Base-by-base conservation (phyloP, 768 basidiomycete species). In the Cystoderma amianthinum region DNA sequence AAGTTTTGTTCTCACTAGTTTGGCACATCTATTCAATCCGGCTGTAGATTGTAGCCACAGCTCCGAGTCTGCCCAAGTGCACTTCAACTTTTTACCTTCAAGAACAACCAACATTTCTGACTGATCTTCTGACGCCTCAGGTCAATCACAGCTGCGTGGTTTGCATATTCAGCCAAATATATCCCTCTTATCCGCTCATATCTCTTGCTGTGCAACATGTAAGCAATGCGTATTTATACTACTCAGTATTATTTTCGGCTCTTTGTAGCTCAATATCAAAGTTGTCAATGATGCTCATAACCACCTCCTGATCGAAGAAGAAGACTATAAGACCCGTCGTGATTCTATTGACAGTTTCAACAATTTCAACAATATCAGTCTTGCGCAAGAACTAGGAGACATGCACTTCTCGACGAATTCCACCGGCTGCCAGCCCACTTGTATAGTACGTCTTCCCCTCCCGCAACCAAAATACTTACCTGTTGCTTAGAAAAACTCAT, bases 221-320 rank as follows among this genome's bases (percentile, higher is more conserved):
- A 49, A 56, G 83, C 61, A 4, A 22, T 33, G n/a, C n/a, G 15
- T 35, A 37, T 9, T 2, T 39, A 20, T 11, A 33, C 39, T 38
- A 41, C n/a, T n/a, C n/a, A 34, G 23, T 44, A n/a, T 17, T 38
- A n/a, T 23, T 25, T 23, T 4, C 42, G 39, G 2, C 59, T n/a
- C n/a, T n/a, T n/a, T n/a, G n/a, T n/a, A 95, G 83, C 74, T 95
- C 56, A 97, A 99, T 61, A 79, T 98, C 35, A 90, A 94, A 56
- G 90, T 94, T 12, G 91, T 99, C 55, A 99, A 99, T 55, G 93
- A 96, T 50, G 94, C 95, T 5, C 97, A 96, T 68, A 97, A 98
- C 54, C 88, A 92, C 54, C 70, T 99, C n/a, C 73, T 98, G 32
- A 98, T 99, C 45, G 96, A 99, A 61, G 96, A 99, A 61, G 96